Evolutionary conservation across 345 rosid genomes (phyloP).

Genomic region (Trapa incisa): DNA sequence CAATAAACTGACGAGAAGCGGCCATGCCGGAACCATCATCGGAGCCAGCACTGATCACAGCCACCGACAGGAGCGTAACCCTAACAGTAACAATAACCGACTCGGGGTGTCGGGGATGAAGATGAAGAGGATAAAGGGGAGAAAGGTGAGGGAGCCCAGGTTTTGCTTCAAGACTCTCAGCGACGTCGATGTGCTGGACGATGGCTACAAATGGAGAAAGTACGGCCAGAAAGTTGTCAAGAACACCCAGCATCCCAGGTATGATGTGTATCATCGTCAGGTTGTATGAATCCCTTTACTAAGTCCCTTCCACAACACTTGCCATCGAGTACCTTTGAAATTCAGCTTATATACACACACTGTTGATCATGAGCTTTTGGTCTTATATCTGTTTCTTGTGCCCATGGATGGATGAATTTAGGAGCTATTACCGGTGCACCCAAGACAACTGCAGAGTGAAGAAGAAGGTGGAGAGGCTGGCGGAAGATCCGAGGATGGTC

Average conservation of each 20-base stretch:
- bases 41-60: slow-evolving; percentile 9
- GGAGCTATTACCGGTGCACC: slow-evolving; percentile 98
- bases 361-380: background rate
- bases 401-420: slow-evolving; percentile 10
- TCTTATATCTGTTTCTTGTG: background rate
- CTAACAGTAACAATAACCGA: slow-evolving; percentile 5
- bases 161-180: slow-evolving; percentile 97
- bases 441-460: slow-evolving; percentile 87
- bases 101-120: slow-evolving; percentile 50
- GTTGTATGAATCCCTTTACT: slow-evolving; percentile 2
- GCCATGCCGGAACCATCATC: background rate
- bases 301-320: background rate
- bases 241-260: slow-evolving; percentile 99
- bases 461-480: slow-evolving; percentile 94
- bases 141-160: slow-evolving; percentile 93
- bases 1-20: background rate
- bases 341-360: no score
- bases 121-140: slow-evolving; percentile 71
- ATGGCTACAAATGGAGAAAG: slow-evolving; percentile 97
- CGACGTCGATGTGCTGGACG: slow-evolving; percentile 89
- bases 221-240: slow-evolving; percentile 99
- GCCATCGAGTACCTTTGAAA: no score
- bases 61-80: slow-evolving; percentile 1
- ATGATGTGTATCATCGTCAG: background rate
- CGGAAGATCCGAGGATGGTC: slow-evolving; percentile 98